A percentile compares a stretch with the other conserved stretches of the same genome.
These are phyloP conservation scores for Pilasporangium apinafurcum DNA, from an alignment of 352 stramenopile genomes.

Conservation along the genomic window DNA sequence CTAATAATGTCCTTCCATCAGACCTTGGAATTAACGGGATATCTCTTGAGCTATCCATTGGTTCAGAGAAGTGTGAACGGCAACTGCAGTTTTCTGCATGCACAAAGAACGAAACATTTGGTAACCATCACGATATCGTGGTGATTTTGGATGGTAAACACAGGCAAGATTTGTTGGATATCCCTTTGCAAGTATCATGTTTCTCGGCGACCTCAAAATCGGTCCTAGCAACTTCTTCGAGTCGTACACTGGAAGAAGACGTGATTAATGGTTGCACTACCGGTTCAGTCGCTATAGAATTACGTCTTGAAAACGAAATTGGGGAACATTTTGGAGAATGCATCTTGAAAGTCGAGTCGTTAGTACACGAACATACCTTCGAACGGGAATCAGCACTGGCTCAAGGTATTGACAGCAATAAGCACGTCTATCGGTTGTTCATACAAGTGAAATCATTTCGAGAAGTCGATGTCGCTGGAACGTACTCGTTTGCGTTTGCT, in stretches of 20 bases:
- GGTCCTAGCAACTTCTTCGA: background rate
- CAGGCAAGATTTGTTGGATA: background rate
- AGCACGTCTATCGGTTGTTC: slow-evolving; percentile 23
- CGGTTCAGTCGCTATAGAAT: no score
- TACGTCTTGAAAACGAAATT: no score
- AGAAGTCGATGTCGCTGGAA: slow-evolving; percentile 13
- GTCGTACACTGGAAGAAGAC: no score
- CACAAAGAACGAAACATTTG: slow-evolving; percentile 29
- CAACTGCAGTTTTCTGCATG: slow-evolving; percentile 26
- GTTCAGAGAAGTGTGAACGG: slow-evolving; percentile 8
- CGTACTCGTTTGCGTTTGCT: slow-evolving; percentile 21
- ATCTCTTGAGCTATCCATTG: slow-evolving; percentile 23
- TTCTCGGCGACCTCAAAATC: slow-evolving; percentile 6
- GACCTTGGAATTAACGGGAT: slow-evolving; percentile 31
- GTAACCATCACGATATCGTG: slow-evolving; percentile 13
- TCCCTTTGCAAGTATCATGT: slow-evolving; percentile 13
- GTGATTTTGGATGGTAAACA: slow-evolving; percentile 1
- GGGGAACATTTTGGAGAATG: slow-evolving; percentile 3
- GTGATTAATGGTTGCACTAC: no score
- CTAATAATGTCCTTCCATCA: slow-evolving; percentile 6
- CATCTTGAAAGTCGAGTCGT: no score
- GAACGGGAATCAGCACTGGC: no score
- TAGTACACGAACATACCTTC: no score
- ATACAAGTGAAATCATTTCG: slow-evolving; percentile 29
- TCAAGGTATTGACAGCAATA: no score